Evolutionary conservation across 768 basidiomycete genomes (phyloP).

Genomic region (Austroboletus eburneus): DNA sequence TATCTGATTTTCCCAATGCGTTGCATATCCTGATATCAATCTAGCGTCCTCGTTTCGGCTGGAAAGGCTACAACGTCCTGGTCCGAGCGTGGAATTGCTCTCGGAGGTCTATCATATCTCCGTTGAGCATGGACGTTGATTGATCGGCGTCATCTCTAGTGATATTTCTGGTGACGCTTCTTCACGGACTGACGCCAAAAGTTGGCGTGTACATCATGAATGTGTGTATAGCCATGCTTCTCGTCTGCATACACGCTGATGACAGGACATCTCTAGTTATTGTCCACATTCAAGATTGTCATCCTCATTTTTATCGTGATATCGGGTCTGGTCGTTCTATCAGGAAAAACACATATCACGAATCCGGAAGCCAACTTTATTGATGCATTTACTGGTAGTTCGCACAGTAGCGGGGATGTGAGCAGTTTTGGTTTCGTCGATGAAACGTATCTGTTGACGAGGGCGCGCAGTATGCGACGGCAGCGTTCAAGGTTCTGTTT

Average conservation of each 20-base stretch:
- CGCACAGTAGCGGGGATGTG: slow-evolving; percentile 47
- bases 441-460: not conserved
- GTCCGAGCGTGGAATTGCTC: slow-evolving; percentile 54
- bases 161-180: slow-evolving; percentile 44
- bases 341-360: slow-evolving; percentile 50
- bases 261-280: slow-evolving; percentile 31
- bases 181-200: slow-evolving; percentile 50
- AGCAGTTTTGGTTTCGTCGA: slow-evolving; percentile 3
- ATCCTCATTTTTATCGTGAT: slow-evolving; percentile 53
- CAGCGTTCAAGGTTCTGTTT: slow-evolving; percentile 54
- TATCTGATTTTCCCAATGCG: not conserved
- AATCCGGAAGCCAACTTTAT: slow-evolving; percentile 58
- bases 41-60: slow-evolving; percentile 47
- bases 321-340: slow-evolving; percentile 58
- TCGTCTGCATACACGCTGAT: too few relatives aligned
- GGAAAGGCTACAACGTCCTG: slow-evolving; percentile 39
- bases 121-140: not conserved
- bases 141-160: slow-evolving; percentile 33
- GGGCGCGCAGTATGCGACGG: slow-evolving; percentile 53
- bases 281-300: slow-evolving; percentile 51
- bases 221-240: slow-evolving; percentile 25
- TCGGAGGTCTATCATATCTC: too few relatives aligned
- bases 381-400: slow-evolving; percentile 54
- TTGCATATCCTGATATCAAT: not conserved
- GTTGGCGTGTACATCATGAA: slow-evolving; percentile 54